Base-by-base conservation (phyloP, 2,329 filamentous ascomycete genomes). In the Didymosphaeria variabile region DNA sequence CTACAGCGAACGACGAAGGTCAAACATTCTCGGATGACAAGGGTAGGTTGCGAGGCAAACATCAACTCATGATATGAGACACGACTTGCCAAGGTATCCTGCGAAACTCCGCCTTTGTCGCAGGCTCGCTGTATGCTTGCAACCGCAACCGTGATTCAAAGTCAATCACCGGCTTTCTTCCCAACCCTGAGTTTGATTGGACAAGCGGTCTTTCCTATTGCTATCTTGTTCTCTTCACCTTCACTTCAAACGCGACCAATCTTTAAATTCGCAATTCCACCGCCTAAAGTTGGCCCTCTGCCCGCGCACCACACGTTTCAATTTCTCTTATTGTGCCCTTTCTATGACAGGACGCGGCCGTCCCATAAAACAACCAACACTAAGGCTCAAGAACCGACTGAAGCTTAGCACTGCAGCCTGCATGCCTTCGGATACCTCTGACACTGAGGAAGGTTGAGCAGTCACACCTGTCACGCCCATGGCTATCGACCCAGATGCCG, bases 401-500 rank as follows among this genome's bases (percentile, higher is more conserved):
- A 36, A 15, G 2, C 3, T 12, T 7, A 49, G 46, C 23, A 34
- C 21, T n/a, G 29, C 26, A 10, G 19, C 23, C 36, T 6, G 17
- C 36, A 59, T 54, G 57, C 5, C 32, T 5, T 38, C 26, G 6
- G 17, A 31, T 26, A 21, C 15, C 13, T 38, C 40, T 6, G 57
- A 47, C 49, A 45, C 23, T 23, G 42, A 53, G 31, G 34, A n/a
- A 3, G 40, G 53, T 31, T 34, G 45, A 31, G 19, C 26, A 3
- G 0, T n/a, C 21, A 47, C 50, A 13, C 50, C 57, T 15, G 21
- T 32, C 26, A 55, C 21, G 2, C 50, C 57, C 6, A n/a, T 50
- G 13, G 42, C 26, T 0, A 53, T 65, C 13, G 62, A 69, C 36
- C 50, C 60, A 1, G 60, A 69, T 50, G 47, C 45, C 2, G 38